Evolutionary conservation across 2,329 filamentous ascomycete genomes (phyloP).

Genomic region (Monosporascus sp.): DNA sequence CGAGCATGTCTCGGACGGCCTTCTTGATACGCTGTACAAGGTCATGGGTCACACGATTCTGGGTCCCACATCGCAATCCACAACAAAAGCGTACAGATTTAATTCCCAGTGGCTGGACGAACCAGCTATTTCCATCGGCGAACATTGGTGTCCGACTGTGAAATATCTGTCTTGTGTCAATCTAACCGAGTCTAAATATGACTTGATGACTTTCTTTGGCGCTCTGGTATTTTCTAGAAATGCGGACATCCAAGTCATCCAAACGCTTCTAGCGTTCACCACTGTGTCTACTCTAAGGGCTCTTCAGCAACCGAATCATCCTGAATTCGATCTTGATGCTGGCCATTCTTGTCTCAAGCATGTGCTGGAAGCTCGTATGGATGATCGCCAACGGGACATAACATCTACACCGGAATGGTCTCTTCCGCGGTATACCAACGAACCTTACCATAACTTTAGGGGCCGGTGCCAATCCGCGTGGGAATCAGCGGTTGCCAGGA

Average conservation of each 20-base stretch:
- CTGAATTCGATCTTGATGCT: slow-evolving; percentile 9
- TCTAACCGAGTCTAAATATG: slow-evolving; percentile 14
- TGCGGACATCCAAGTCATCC: slow-evolving; percentile 16
- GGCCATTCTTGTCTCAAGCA: slow-evolving; percentile 3
- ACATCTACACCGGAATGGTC: not conserved
- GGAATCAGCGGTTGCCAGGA: not conserved
- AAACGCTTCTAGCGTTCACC: slow-evolving; percentile 26
- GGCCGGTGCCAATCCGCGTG: not conserved
- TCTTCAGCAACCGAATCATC: slow-evolving; percentile 1
- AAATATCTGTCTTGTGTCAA: slow-evolving; percentile 7
- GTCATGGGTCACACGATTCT: not conserved
- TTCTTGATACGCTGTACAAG: not conserved
- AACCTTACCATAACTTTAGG: not conserved
- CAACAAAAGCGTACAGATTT: not conserved
- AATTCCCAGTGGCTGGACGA: not conserved
- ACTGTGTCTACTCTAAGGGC: slow-evolving; percentile 13
- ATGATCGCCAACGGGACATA: not conserved
- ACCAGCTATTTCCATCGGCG: slow-evolving; percentile 9
- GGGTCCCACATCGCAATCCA: not conserved
- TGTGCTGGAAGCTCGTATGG: not conserved
- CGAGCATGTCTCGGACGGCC: not conserved
- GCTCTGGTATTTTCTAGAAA: slow-evolving; percentile 19
- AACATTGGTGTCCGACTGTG: slow-evolving; percentile 18
- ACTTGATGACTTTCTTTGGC: slow-evolving; percentile 23
- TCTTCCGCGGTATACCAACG: not conserved